Base-by-base conservation (phyloP, 208 protist genomes). In the Leishmania braziliensis region DNA sequence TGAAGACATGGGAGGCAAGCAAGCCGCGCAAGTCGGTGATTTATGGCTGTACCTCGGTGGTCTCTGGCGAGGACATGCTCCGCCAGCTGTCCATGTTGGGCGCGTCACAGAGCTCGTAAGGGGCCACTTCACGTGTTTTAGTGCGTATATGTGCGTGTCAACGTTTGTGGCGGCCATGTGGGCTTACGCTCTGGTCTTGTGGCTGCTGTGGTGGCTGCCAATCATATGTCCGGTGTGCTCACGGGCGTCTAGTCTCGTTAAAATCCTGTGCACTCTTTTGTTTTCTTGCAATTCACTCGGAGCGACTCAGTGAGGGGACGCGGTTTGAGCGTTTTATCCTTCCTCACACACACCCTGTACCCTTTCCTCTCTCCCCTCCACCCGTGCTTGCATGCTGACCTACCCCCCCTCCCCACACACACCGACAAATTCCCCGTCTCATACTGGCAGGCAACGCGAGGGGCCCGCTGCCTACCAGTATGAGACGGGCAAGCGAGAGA, bases 41-140 rank as follows among this genome's bases (percentile, higher is more conserved):
- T 72, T 98, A 98, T 87, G 95, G 95, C 60, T 96, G 93, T 84
- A 97, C 95, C 26, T 87, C 91, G 0, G 60, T 98, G 50, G 77
- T 92, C 6, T 92, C 92, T 18, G 95, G 95, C 9, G 92, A 93
- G 76, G 91, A 96, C 77, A 89, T 96, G 62, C 87, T 98, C 20
- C 79, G 85, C 10, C 91, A 98, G 79, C 85, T 98, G 16, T 74
- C 90, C 4, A 51, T 79, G 3, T 82, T 98, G 16, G 95, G 95
- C 18, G 81, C 16, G 16, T 33, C 78, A 2, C 82, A 87, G 54
- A 80, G 50, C 60, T 23, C 65, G 33, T 78, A 62, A 65, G 43
- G 46, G 20, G 10, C 26, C 75, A 68, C 18, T 29, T 43, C 14
- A 66, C n/a, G 0, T 62, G n/a, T 16, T 51, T 1, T 14, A 3